Percentiles rank a stretch among this genome's conserved stretches.
phyloP scores from a whole-genome alignment of 2,329 filamentous ascomycete species.

The Penicillium sp. region DNA sequence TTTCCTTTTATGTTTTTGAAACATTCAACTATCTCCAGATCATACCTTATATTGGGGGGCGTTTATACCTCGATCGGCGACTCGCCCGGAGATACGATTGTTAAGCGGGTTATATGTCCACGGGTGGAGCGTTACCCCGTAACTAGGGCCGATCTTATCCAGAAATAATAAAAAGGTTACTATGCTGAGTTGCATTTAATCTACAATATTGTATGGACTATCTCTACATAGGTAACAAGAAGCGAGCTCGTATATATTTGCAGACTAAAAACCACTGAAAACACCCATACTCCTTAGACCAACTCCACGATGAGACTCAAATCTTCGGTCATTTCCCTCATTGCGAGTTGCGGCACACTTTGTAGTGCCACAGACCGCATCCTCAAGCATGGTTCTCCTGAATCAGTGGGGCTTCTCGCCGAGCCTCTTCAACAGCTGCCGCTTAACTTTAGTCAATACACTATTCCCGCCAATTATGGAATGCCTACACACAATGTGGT shows the following conservation, averaged over 20 bases:
- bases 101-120: not conserved
- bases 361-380: not conserved
- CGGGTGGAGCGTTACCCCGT: not conserved
- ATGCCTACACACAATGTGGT: constrained; percentile 12
- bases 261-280: not conserved
- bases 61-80: not conserved
- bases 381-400: constrained; percentile 7
- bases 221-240: not conserved
- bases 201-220: not conserved
- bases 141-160: not conserved
- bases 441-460: constrained; percentile 10
- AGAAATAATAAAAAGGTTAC: not conserved
- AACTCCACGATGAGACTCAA: not conserved
- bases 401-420: constrained; percentile 8
- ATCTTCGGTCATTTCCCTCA: not conserved
- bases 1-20: not conserved
- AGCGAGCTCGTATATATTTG: not conserved
- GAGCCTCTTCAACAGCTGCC: constrained; percentile 5
- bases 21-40: not conserved
- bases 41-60: not conserved
- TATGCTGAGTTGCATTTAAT: not conserved
- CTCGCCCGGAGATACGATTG: not conserved
- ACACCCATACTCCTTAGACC: not conserved
- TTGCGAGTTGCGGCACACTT: not conserved
- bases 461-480: constrained; percentile 3